Conservation (phyloP, 768 basidiomycete species). For the Podaxis sp. region DNA sequence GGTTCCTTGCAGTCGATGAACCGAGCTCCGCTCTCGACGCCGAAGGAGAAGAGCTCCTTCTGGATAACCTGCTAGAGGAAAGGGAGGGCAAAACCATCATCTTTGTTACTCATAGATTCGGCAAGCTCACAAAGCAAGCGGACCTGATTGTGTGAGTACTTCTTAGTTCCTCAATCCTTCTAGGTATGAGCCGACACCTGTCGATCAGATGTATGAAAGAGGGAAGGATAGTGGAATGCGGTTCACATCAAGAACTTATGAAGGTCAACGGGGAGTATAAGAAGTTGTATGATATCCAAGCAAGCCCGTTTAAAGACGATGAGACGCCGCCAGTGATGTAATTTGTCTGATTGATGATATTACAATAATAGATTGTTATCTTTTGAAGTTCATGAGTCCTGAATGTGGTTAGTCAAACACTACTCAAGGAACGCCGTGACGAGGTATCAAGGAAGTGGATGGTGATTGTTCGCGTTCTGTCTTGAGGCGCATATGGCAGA, state of each 20-base stretch:
- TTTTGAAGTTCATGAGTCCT: too few species aligned
- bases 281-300: slow-evolving; percentile 41
- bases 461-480: too few species aligned
- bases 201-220: slow-evolving; percentile 44
- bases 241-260: slow-evolving; percentile 41
- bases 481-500: too few species aligned
- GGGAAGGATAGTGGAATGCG: slow-evolving; percentile 38
- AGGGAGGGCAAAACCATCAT: slow-evolving; percentile 53
- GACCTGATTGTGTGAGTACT: slow-evolving; percentile 51
- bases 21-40: slow-evolving; percentile 60
- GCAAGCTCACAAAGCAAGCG: slow-evolving; percentile 46
- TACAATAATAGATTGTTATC: too few species aligned
- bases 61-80: slow-evolving; percentile 35
- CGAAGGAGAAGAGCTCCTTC: slow-evolving; percentile 48
- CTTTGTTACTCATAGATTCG: slow-evolving; percentile 57
- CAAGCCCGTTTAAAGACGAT: slow-evolving; percentile 24
- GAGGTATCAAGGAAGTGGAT: too few species aligned
- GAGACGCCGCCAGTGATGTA: neutral
- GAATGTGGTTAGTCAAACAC: too few species aligned
- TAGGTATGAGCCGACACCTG: neutral
- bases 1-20: slow-evolving; percentile 57
- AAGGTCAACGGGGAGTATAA: slow-evolving; percentile 37
- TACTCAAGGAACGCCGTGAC: too few species aligned
- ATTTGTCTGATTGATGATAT: too few species aligned
- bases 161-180: neutral